Conservation (phyloP, 2,329 filamentous ascomycete genomes). For the Colletotrichum euphorbiae region DNA sequence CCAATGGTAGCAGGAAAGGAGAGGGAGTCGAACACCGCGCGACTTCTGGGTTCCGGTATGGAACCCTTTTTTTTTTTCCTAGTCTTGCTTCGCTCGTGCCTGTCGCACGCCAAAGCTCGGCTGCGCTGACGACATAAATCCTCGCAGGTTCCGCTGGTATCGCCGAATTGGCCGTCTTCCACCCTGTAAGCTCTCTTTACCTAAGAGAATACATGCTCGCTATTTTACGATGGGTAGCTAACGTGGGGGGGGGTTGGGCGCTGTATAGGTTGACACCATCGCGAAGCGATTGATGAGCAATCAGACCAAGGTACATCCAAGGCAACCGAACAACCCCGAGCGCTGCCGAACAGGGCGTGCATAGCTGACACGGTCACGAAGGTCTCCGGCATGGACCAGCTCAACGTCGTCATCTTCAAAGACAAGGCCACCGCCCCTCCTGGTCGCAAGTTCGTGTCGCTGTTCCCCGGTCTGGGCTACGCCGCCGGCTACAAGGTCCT, state of each 20-base stretch:
- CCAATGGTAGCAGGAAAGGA: constrained; percentile 61
- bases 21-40: constrained; percentile 89
- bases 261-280: constrained; percentile 89
- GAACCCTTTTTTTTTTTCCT: not conserved
- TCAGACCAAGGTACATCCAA: constrained; percentile 67
- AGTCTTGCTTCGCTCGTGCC: not conserved
- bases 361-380: constrained; percentile 21
- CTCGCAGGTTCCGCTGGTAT: constrained; percentile 86
- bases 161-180: constrained; percentile 92
- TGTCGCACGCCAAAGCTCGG: not conserved
- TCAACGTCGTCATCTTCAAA: constrained; percentile 95
- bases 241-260: not conserved
- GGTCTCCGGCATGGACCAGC: constrained; percentile 58
- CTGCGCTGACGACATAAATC: constrained; percentile 36
- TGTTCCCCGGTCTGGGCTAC: constrained; percentile 97
- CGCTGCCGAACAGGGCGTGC: not conserved
- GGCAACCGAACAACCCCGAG: constrained; percentile 59
- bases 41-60: constrained; percentile 90
- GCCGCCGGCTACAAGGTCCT: constrained; percentile 98
- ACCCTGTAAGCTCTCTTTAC: constrained; percentile 71
- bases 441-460: constrained; percentile 86
- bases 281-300: constrained; percentile 99
- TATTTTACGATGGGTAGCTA: constrained; percentile 4
- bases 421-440: constrained; percentile 80
- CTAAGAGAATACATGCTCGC: not conserved